Evolutionary conservation across 1,284 basidiomycete species (phyloP), one percentile per base, ranked within the genome.

Genomic region (Anthracocystis panici-leucophaei): DNA sequence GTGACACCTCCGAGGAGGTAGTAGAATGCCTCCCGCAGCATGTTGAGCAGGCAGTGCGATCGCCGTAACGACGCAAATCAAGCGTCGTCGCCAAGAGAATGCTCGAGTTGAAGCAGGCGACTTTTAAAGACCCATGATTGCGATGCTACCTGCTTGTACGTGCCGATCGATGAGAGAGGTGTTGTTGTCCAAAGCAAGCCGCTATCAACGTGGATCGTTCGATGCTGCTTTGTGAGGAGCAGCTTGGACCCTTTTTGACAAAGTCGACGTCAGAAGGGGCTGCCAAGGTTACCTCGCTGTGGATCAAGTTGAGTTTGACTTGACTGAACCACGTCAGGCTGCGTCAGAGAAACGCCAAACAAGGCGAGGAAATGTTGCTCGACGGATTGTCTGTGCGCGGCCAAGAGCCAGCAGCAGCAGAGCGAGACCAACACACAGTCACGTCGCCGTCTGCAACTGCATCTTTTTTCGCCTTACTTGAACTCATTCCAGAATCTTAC

Each of bases 1-100:
- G 82, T 84, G 44, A 84, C 52, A 21, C 82, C 82, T 35, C 82
- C 82, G n/a, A 84, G 64, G 60, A 84, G 70, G 66, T 84, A 84
- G 73, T 80, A 78, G 67, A 82, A 81, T 21, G 76, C 65, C 48
- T 77, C 78, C 21, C 74, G 73, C 52, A 80, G 35, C 78, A 79
- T 78, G 38, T 4, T 51, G 57, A 49, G 12, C 14, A 16, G 35
- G 12, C 12, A 38, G 35, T 38, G 35, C 35, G 11, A 38, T 38
- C 35, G 35, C 48, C 16, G 27, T 18, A 49, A 27, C 46, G 18
- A 31, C 27, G 46, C 46, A 7, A 14, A 46, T 7, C 23, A 10
- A 18, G 45, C 23, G 45, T 29, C 6, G 5, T 29, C 11, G 16
- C 21, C 21, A 18, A 49, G 50, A 21, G 25, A 31, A 25, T 42